Percentiles rank a stretch among this genome's conserved stretches.
phyloP scores from a whole-genome alignment of 2,329 filamentous ascomycete genomes.

The Xylaria sp. region DNA sequence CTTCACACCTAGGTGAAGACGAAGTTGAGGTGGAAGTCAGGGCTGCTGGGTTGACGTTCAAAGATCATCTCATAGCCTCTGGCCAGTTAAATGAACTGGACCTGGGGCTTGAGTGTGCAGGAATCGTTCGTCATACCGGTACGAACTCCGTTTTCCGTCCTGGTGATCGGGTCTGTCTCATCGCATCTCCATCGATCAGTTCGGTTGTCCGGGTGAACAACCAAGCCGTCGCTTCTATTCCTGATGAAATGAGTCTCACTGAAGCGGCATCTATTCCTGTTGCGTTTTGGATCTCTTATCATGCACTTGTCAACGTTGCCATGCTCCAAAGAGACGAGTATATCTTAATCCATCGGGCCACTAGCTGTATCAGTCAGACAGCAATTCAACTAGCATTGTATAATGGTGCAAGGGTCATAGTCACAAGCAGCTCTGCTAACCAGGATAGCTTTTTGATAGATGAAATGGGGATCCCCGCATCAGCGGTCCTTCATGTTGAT shows the following conservation, averaged over 20 bases:
- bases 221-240: neutral
- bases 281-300: neutral
- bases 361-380: slow-evolving; percentile 6
- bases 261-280: neutral
- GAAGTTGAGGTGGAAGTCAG: slow-evolving; percentile 21
- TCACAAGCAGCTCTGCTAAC: slow-evolving; percentile 15
- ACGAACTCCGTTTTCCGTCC: neutral
- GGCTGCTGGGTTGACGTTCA: slow-evolving; percentile 16
- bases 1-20: too few species aligned
- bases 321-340: slow-evolving; percentile 1
- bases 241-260: neutral
- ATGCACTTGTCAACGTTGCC: neutral
- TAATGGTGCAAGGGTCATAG: slow-evolving; percentile 5
- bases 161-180: slow-evolving; percentile 5
- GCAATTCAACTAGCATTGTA: slow-evolving; percentile 5
- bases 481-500: slow-evolving; percentile 24
- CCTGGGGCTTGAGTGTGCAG: slow-evolving; percentile 11
- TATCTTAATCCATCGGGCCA: slow-evolving; percentile 9
- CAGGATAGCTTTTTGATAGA: slow-evolving; percentile 15
- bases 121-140: slow-evolving; percentile 2
- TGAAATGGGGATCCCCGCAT: slow-evolving; percentile 14
- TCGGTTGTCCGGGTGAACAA: neutral
- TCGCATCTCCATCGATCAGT: neutral
- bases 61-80: slow-evolving; percentile 9
- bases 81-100: slow-evolving; percentile 1